Evolutionary conservation across 202 grass and related monocot genomes (phyloP).

Genomic region (Zizania palustris): DNA sequence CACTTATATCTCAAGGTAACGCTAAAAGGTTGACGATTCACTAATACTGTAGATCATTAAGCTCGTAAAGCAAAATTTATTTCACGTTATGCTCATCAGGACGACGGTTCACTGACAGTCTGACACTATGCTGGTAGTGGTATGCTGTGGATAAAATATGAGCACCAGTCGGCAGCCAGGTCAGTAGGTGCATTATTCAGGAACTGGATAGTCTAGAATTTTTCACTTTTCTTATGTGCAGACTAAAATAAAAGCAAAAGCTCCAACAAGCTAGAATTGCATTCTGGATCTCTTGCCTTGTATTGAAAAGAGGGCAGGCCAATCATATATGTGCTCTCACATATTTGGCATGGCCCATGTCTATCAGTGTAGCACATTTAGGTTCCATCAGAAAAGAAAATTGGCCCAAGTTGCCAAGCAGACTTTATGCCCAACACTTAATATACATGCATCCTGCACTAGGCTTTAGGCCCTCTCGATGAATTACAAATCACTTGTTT

Average conservation of each 20-base stretch:
- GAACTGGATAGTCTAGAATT: conserved; percentile 16
- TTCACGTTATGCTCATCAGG: too few relatives aligned
- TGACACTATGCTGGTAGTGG: too few relatives aligned
- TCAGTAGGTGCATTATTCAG: not conserved
- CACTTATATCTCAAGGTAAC: too few relatives aligned
- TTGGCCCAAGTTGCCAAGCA: conserved; percentile 35
- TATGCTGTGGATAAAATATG: too few relatives aligned
- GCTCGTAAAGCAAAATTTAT: too few relatives aligned
- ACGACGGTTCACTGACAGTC: too few relatives aligned
- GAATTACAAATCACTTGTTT: conserved; percentile 21
- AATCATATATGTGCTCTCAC: conserved; percentile 35
- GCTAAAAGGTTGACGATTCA: too few relatives aligned
- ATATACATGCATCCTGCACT: conserved; percentile 23
- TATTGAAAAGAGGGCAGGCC: conserved; percentile 37
- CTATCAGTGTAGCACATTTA: conserved; percentile 6
- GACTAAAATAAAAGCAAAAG: conserved; percentile 30
- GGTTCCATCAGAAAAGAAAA: conserved; percentile 35
- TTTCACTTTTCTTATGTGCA: not conserved
- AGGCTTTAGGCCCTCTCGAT: not conserved
- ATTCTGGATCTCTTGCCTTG: conserved; percentile 32
- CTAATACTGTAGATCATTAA: too few relatives aligned
- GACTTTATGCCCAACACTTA: conserved; percentile 35
- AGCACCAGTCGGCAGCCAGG: not conserved
- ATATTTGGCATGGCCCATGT: conserved; percentile 39
- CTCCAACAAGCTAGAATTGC: conserved; percentile 40